phyloP scores from a whole-genome alignment of 805 yeast genomes.

The Pichia membranifaciens region DNA sequence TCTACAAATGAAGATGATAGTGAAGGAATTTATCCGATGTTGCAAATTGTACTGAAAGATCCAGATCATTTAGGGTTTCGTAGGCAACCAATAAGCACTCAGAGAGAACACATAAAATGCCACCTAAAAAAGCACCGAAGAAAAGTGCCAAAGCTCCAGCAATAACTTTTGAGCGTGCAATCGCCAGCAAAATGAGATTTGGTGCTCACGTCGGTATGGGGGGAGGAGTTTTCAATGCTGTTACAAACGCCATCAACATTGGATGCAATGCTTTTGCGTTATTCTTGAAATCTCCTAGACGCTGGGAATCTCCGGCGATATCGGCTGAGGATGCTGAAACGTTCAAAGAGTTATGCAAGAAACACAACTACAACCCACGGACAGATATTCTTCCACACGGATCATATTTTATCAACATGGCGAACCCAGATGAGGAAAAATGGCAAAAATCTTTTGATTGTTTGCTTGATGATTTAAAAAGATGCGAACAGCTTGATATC shows the following conservation, averaged over 20 bases:
- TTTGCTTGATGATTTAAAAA: constrained; percentile 74
- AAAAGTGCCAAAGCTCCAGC: background rate
- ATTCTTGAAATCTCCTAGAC: constrained; percentile 82
- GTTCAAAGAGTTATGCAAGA: constrained; percentile 58
- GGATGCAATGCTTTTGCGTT: constrained; percentile 84
- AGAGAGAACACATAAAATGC: constrained; percentile 13
- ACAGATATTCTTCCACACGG: constrained; percentile 92
- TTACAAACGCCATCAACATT: constrained; percentile 38
- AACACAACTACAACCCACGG: constrained; percentile 61
- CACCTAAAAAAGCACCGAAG: constrained; percentile 19
- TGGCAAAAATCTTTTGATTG: constrained; percentile 69
- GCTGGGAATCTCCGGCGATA: constrained; percentile 83
- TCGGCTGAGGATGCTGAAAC: constrained; percentile 58
- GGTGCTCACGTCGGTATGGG: constrained; percentile 88
- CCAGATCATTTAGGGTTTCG: too few species aligned
- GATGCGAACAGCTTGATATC: constrained; percentile 82
- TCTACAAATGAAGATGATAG: background rate
- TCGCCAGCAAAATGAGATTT: constrained; percentile 40
- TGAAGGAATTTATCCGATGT: background rate
- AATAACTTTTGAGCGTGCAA: background rate
- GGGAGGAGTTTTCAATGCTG: constrained; percentile 52
- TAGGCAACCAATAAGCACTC: background rate
- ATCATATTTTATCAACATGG: constrained; percentile 86
- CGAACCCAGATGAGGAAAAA: constrained; percentile 81
- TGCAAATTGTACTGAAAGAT: too few species aligned